Conservation (phyloP, 768 basidiomycete species). For the Tricholoma furcatifolium region DNA sequence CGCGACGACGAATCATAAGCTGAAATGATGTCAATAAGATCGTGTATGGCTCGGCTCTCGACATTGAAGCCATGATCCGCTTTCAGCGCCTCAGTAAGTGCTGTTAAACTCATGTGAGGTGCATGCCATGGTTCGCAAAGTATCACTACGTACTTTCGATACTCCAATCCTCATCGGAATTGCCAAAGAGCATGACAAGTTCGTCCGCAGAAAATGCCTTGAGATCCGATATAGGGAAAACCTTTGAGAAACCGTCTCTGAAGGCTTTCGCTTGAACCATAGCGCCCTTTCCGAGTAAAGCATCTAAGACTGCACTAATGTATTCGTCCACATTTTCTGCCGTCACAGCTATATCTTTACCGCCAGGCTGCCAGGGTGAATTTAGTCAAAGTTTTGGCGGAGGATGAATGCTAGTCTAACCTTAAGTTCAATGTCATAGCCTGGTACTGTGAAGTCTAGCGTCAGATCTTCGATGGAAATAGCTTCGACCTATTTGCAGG, state of each 20-base stretch:
- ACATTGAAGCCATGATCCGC: slow-evolving; percentile 98
- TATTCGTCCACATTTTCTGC: slow-evolving; percentile 89
- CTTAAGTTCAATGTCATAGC: slow-evolving; percentile 89
- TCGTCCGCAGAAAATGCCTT: slow-evolving; percentile 94
- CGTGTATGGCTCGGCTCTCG: slow-evolving; percentile 88
- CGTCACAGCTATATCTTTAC: slow-evolving; percentile 78
- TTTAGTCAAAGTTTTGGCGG: background rate
- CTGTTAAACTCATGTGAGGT: slow-evolving; percentile 37
- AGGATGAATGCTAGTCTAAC: slow-evolving; percentile 39
- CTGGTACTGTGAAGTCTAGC: slow-evolving; percentile 95
- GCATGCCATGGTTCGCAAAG: background rate
- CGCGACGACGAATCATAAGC: slow-evolving; percentile 71
- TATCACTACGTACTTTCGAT: slow-evolving; percentile 67
- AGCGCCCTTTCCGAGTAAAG: slow-evolving; percentile 81
- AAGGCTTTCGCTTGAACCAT: slow-evolving; percentile 85
- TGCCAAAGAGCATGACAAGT: slow-evolving; percentile 93
- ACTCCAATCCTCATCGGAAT: slow-evolving; percentile 97
- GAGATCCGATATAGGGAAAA: slow-evolving; percentile 90
- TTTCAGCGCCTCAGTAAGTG: slow-evolving; percentile 86
- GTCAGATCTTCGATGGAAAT: slow-evolving; percentile 83
- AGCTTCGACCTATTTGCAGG: slow-evolving; percentile 58
- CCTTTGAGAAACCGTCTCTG: slow-evolving; percentile 92
- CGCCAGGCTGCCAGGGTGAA: slow-evolving; percentile 56
- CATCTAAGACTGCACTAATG: slow-evolving; percentile 81
- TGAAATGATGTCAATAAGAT: slow-evolving; percentile 85